phyloP scores from a whole-genome alignment of 768 basidiomycete genomes.

The Mycena venus region DNA sequence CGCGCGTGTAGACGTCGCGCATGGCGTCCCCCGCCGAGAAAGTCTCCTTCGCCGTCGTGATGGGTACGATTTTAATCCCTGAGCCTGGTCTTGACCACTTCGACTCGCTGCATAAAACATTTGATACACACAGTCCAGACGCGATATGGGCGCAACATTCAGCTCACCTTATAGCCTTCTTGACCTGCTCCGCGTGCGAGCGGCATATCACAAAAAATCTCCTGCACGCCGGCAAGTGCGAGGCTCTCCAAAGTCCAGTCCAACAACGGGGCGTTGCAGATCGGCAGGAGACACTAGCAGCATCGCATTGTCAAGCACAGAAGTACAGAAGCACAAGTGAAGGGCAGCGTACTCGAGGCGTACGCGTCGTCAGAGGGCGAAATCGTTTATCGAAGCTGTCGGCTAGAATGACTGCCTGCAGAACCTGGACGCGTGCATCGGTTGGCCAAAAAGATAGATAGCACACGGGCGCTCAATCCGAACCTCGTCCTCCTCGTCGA shows the following conservation, averaged over 20 bases:
- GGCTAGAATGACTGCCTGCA: constrained; percentile 96
- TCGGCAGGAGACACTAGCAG: constrained; percentile 87
- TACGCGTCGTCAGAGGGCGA: constrained; percentile 87
- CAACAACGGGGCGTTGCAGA: constrained; percentile 93
- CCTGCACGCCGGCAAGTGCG: constrained; percentile 94
- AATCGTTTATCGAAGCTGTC: constrained; percentile 97
- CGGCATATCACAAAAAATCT: constrained; percentile 96
- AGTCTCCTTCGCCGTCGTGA: constrained; percentile 88
- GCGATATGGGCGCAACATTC: constrained; percentile 15
- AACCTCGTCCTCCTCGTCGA: constrained; percentile 81
- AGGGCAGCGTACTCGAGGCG: constrained; percentile 75
- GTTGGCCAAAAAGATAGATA: constrained; percentile 10
- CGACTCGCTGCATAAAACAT: constrained; percentile 67
- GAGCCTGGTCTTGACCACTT: constrained; percentile 88
- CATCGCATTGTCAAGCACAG: constrained; percentile 22
- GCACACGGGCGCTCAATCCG: constrained; percentile 5
- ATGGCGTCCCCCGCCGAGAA: constrained; percentile 93
- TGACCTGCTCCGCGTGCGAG: constrained; percentile 90
- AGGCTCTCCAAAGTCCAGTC: constrained; percentile 98
- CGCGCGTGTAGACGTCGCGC: constrained; percentile 93
- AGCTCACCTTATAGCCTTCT: constrained; percentile 84
- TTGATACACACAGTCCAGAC: constrained; percentile 13
- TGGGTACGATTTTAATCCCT: constrained; percentile 86
- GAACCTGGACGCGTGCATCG: constrained; percentile 45
- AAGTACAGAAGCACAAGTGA: constrained; percentile 25